These are phyloP conservation scores for Volvariella volvacea DNA, from an alignment of 1,284 basidiomycete genomes.

Conservation along the genomic window DNA sequence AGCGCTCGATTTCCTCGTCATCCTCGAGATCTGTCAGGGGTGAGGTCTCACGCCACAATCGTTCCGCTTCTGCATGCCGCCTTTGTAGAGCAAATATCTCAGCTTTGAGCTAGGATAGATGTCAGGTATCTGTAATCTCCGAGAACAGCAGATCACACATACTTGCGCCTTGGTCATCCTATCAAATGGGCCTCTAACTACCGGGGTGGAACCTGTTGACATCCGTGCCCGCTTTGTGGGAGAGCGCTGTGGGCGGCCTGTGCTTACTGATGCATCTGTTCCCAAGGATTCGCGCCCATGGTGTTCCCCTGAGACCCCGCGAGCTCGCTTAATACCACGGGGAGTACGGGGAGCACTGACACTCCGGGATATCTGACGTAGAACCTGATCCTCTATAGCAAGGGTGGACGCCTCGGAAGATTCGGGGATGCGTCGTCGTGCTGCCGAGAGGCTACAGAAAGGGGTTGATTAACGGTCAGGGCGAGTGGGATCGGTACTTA, in stretches of 20 bases:
- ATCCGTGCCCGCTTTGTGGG: too few relatives aligned
- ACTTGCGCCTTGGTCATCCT: slow-evolving; percentile 39
- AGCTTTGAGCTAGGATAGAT: slow-evolving; percentile 12
- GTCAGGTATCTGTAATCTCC: background rate
- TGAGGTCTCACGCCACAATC: slow-evolving; percentile 14
- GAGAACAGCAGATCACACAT: background rate
- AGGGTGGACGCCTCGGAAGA: too few relatives aligned
- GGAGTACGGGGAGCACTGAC: too few relatives aligned
- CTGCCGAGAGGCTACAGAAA: background rate
- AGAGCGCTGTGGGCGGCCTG: too few relatives aligned
- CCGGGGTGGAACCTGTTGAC: slow-evolving; percentile 8
- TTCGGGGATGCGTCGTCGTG: background rate
- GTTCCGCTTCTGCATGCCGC: slow-evolving; percentile 9
- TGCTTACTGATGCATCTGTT: too few relatives aligned
- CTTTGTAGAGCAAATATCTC: slow-evolving; percentile 14
- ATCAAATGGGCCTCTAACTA: slow-evolving; percentile 16
- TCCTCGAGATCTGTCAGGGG: slow-evolving; percentile 24
- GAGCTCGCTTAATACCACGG: too few relatives aligned
- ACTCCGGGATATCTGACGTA: too few relatives aligned
- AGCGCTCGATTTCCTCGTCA: slow-evolving; percentile 20
- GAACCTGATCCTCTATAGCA: too few relatives aligned
- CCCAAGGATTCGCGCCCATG: too few relatives aligned
- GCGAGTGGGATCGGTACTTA: slow-evolving; percentile 16
- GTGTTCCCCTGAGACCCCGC: too few relatives aligned
- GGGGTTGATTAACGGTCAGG: slow-evolving; percentile 2